Percentiles rank a stretch among this genome's conserved stretches.
Evolutionary conservation across 108 stramenopile species (phyloP).

Genomic region (Thalassiosira profunda): DNA sequence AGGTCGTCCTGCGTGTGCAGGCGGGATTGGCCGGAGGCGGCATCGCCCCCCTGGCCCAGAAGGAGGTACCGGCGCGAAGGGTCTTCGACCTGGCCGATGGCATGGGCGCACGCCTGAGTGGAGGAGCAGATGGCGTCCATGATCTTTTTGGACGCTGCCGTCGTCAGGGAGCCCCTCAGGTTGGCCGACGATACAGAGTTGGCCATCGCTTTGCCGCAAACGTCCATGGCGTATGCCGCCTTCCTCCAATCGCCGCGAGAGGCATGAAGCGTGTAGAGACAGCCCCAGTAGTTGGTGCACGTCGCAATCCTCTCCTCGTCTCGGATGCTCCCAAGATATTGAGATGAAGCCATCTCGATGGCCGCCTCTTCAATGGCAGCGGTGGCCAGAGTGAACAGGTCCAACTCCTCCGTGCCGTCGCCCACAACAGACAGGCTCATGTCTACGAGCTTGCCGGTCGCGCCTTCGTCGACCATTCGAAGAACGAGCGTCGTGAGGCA

Average conservation of each 20-base stretch:
- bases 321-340: no score
- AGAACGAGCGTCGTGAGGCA: constrained; percentile 65
- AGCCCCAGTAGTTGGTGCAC: constrained; percentile 71
- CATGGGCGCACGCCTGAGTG: constrained; percentile 53
- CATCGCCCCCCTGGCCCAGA: constrained; percentile 28
- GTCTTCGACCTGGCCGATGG: constrained; percentile 57
- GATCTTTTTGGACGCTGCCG: constrained; percentile 38
- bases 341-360: no score
- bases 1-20: constrained; percentile 59
- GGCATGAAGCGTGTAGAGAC: constrained; percentile 77
- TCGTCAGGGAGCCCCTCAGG: constrained; percentile 33
- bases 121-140: constrained; percentile 67
- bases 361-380: constrained; percentile 55
- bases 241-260: constrained; percentile 81
- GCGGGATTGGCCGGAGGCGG: no score
- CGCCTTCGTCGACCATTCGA: constrained; percentile 81
- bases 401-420: constrained; percentile 47
- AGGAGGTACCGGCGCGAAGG: constrained; percentile 25
- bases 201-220: constrained; percentile 52
- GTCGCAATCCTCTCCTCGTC: not conserved
- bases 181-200: constrained; percentile 1
- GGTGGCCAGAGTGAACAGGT: constrained; percentile 75
- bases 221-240: constrained; percentile 79
- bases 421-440: constrained; percentile 58
- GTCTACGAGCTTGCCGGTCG: constrained; percentile 58